Percentiles rank a stretch among this genome's conserved stretches.
phyloP scores from a whole-genome alignment of 2,329 filamentous ascomycete species.

The Colletotrichum sp. region DNA sequence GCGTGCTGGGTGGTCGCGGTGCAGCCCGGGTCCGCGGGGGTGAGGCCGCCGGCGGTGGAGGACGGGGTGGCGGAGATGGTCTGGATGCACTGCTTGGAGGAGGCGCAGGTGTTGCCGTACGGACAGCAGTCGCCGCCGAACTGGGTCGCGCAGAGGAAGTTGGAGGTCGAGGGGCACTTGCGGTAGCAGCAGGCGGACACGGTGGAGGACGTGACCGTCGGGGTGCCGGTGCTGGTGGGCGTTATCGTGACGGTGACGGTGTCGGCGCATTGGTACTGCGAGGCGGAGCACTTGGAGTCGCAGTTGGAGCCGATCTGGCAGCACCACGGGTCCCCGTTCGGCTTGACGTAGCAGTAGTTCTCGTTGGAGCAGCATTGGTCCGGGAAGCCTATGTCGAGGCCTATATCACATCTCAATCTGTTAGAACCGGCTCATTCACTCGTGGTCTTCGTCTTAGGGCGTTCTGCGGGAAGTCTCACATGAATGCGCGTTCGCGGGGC shows the following conservation, averaged over 20 bases:
- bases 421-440: neutral
- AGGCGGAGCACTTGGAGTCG: constrained; percentile 40
- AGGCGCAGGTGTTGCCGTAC: constrained; percentile 48
- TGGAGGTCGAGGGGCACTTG: constrained; percentile 42
- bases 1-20: constrained; percentile 45
- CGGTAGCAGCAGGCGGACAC: constrained; percentile 43
- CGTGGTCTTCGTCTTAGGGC: neutral
- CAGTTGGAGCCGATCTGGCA: constrained; percentile 50
- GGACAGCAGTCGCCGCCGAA: constrained; percentile 57
- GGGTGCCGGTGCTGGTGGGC: neutral
- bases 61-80: constrained; percentile 25
- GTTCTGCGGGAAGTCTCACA: neutral
- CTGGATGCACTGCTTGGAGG: constrained; percentile 38
- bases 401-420: constrained; percentile 28
- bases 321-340: constrained; percentile 37
- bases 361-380: constrained; percentile 48
- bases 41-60: constrained; percentile 31
- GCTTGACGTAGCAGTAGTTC: constrained; percentile 51
- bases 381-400: constrained; percentile 44
- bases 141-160: constrained; percentile 47
- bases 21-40: constrained; percentile 46
- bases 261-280: constrained; percentile 36
- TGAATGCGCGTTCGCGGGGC: constrained; percentile 7
- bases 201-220: constrained; percentile 27
- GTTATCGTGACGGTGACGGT: constrained; percentile 29